These are phyloP conservation scores for Wolfiporia cocos DNA, from an alignment of 1,284 basidiomycete genomes.

Conservation along the genomic window DNA sequence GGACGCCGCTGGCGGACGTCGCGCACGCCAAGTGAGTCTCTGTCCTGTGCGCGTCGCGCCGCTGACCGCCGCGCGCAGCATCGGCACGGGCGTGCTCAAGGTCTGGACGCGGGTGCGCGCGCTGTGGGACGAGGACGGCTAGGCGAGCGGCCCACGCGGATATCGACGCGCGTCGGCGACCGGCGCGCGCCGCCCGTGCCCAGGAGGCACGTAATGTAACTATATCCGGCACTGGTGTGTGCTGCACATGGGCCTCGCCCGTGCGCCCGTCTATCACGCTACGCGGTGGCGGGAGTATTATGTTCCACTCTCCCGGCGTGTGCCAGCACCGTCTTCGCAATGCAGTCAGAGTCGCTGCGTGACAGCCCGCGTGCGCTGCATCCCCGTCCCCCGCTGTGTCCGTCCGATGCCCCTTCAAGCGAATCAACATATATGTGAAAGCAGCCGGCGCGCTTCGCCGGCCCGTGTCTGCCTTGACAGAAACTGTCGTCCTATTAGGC, in stretches of 20 bases:
- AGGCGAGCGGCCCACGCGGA: not conserved
- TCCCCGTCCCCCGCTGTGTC: too few species aligned
- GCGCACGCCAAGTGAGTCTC: slow-evolving; percentile 55
- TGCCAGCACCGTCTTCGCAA: too few species aligned
- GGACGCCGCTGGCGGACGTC: slow-evolving; percentile 53
- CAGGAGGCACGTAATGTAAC: too few species aligned
- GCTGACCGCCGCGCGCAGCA: slow-evolving; percentile 15
- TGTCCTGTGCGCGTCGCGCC: slow-evolving; percentile 2
- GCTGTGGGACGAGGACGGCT: slow-evolving; percentile 23
- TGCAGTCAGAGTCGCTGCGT: too few species aligned
- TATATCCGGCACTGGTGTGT: not conserved
- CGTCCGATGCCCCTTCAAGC: too few species aligned
- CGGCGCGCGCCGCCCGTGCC: too few species aligned
- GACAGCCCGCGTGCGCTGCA: too few species aligned
- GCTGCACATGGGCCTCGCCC: not conserved
- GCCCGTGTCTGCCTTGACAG: not conserved
- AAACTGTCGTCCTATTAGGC: too few species aligned
- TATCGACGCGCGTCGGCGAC: not conserved
- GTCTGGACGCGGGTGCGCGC: slow-evolving; percentile 28
- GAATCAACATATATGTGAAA: too few species aligned
- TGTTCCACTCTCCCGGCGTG: not conserved
- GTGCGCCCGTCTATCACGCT: not conserved
- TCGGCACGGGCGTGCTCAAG: slow-evolving; percentile 33
- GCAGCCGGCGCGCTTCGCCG: too few species aligned
- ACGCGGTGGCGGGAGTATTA: not conserved